Evolutionary conservation across 2,329 filamentous ascomycete species (phyloP).

Genomic region (Chaetomiaceae sp.): DNA sequence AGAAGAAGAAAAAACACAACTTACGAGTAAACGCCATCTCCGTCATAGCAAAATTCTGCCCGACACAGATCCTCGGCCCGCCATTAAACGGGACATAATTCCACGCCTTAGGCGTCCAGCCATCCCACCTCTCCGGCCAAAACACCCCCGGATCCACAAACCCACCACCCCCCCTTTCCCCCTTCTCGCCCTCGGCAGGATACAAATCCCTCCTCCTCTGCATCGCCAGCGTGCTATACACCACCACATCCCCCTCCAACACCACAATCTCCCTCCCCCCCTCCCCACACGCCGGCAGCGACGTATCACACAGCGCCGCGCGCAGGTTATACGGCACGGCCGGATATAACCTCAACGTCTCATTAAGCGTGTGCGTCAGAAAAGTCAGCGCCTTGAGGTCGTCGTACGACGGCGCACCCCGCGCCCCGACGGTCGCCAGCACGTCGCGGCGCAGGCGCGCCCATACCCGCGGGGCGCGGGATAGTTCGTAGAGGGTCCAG

Average conservation of each 20-base stretch:
- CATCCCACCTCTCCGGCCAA: conserved; percentile 30
- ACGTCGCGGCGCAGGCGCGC: conserved; percentile 36
- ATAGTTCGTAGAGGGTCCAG: conserved; percentile 37
- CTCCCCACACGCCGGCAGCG: conserved; percentile 21
- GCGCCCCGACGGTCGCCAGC: conserved; percentile 26
- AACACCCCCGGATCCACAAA: conserved; percentile 28
- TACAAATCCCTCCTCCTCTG: conserved; percentile 29
- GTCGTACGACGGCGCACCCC: conserved; percentile 41
- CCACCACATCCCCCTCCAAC: conserved; percentile 24
- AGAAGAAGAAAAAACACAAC: conserved; percentile 25
- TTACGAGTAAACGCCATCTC: conserved; percentile 49
- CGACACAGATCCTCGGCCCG: conserved; percentile 45
- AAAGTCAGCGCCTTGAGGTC: conserved; percentile 46
- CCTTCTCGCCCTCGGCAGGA: conserved; percentile 15
- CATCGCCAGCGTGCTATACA: conserved; percentile 28
- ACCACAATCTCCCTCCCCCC: conserved; percentile 26
- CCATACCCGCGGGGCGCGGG: conserved; percentile 34
- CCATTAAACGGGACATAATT: conserved; percentile 37
- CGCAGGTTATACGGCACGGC: conserved; percentile 29
- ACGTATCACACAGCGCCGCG: conserved; percentile 26
- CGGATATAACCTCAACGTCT: conserved; percentile 28
- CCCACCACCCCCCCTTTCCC: conserved; percentile 7
- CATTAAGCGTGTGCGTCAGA: conserved; percentile 43
- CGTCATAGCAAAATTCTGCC: conserved; percentile 55
- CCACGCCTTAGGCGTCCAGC: conserved; percentile 30